Conservation (phyloP, 1,284 basidiomycete species). For the Vanrija sp. region DNA sequence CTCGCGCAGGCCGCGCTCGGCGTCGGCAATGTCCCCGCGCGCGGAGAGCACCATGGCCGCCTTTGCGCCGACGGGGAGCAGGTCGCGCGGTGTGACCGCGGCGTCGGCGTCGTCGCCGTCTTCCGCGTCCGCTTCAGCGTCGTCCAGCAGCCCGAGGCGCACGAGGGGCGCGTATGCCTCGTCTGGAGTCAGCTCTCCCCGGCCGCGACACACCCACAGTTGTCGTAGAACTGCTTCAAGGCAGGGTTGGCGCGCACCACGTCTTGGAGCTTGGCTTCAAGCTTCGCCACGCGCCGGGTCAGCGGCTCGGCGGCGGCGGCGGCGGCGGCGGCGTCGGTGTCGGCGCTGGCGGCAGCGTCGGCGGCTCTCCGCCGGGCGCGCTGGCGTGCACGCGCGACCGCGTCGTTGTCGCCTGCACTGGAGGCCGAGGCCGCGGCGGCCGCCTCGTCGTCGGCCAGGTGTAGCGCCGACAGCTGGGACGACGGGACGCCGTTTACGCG, state of each 20-base stretch:
- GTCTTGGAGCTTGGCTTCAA: slow-evolving; percentile 24
- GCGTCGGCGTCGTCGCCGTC: neutral
- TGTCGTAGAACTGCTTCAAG: slow-evolving; percentile 32
- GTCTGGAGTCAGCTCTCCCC: no score
- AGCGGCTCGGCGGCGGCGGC: slow-evolving; percentile 6
- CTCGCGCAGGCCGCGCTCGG: slow-evolving; percentile 40
- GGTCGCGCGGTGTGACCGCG: slow-evolving; percentile 14
- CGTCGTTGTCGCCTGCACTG: no score
- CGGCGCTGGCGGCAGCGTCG: neutral
- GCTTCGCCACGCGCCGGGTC: slow-evolving; percentile 18
- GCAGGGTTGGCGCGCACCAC: slow-evolving; percentile 25
- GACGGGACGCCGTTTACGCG: slow-evolving; percentile 27
- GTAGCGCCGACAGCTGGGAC: neutral
- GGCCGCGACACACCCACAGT: no score
- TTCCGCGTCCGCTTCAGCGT: neutral
- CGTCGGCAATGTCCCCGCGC: slow-evolving; percentile 29
- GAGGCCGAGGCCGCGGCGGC: no score
- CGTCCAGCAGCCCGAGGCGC: slow-evolving; percentile 1
- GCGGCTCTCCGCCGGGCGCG: neutral
- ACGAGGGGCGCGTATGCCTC: slow-evolving; percentile 35
- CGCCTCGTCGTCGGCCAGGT: neutral
- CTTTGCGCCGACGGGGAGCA: slow-evolving; percentile 29
- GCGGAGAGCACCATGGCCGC: slow-evolving; percentile 38
- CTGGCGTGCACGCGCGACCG: no score
- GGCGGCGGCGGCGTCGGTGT: neutral